phyloP scores from a whole-genome alignment of 139 green algal genomes.

The Cymbomonas tetramitiformis region DNA sequence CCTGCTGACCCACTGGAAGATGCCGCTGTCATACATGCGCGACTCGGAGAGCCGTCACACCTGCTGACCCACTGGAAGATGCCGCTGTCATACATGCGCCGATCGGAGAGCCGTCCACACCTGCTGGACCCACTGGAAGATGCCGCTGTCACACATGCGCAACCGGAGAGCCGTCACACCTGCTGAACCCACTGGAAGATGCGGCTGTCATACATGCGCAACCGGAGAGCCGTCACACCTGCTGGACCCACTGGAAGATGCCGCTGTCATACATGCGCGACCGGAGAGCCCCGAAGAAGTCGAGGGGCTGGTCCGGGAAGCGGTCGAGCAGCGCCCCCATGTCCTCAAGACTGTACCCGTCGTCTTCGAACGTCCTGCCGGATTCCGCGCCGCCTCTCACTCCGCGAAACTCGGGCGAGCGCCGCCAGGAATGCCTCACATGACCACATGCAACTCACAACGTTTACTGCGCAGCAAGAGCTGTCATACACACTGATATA shows the following conservation, averaged over 20 bases:
- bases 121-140: not conserved
- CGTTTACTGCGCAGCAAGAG: too few species aligned
- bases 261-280: constrained; percentile 27
- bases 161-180: not conserved
- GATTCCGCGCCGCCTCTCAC: too few species aligned
- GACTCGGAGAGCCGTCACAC: too few species aligned
- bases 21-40: too few species aligned
- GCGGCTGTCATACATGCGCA: not conserved
- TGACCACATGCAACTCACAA: too few species aligned
- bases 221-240: too few species aligned
- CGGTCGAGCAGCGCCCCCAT: constrained; percentile 11
- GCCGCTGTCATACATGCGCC: not conserved
- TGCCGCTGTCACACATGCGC: not conserved
- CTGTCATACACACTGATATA: too few species aligned
- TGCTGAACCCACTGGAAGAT: not conserved
- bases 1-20: too few species aligned
- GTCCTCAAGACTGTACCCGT: constrained; percentile 8
- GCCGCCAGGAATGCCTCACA: too few species aligned
- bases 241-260: constrained; percentile 14
- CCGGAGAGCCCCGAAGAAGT: constrained; percentile 43
- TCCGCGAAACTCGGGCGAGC: too few species aligned
- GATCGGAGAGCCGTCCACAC: not conserved
- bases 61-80: not conserved
- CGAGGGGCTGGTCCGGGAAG: constrained; percentile 33
- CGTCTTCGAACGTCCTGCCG: constrained; percentile 6